A percentile compares a stretch with the other conserved stretches of the same genome.
These are phyloP conservation scores for Leptodermis oblonga DNA, from an alignment of 257 asterid genomes.

Conservation along the genomic window DNA sequence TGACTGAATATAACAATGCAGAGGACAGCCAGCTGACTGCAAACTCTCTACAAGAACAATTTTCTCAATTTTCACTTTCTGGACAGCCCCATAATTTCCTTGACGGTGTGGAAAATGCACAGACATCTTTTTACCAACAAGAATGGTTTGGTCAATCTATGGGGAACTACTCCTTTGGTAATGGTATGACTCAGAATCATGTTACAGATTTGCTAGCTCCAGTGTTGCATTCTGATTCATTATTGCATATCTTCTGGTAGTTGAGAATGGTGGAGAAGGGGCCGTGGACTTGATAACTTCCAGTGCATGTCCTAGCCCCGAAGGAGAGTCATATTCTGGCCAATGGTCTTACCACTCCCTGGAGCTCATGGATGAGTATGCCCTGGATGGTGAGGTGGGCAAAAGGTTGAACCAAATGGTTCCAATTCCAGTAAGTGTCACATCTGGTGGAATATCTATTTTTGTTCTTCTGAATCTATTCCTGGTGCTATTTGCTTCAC, in stretches of 20 bases:
- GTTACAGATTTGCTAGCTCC: slow-evolving; percentile 7
- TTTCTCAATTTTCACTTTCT: slow-evolving; percentile 64
- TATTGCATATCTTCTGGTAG: slow-evolving; percentile 37
- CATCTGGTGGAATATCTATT: neutral
- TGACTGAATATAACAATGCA: slow-evolving; percentile 32
- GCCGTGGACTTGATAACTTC: slow-evolving; percentile 43
- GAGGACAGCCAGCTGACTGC: slow-evolving; percentile 34
- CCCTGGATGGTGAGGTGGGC: slow-evolving; percentile 76
- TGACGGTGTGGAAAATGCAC: slow-evolving; percentile 41
- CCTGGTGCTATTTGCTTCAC: neutral
- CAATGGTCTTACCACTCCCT: slow-evolving; percentile 63
- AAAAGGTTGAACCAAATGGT: slow-evolving; percentile 85
- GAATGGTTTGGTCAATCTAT: slow-evolving; percentile 66
- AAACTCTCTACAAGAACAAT: slow-evolving; percentile 58
- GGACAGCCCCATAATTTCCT: slow-evolving; percentile 53
- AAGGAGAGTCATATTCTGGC: slow-evolving; percentile 41
- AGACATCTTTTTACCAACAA: slow-evolving; percentile 52
- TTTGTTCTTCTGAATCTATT: neutral
- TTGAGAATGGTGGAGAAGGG: slow-evolving; percentile 42
- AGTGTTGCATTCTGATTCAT: slow-evolving; percentile 11
- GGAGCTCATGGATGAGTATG: slow-evolving; percentile 57
- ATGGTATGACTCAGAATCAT: slow-evolving; percentile 23
- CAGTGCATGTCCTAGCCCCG: slow-evolving; percentile 61
- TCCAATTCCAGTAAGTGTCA: slow-evolving; percentile 70
- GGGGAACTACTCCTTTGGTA: slow-evolving; percentile 56